Percentiles rank a stretch among this genome's conserved stretches.
These are phyloP conservation scores for Entrophospora sp. DNA, from an alignment of 192 early-diverging fungal genomes.

Conservation along the genomic window DNA sequence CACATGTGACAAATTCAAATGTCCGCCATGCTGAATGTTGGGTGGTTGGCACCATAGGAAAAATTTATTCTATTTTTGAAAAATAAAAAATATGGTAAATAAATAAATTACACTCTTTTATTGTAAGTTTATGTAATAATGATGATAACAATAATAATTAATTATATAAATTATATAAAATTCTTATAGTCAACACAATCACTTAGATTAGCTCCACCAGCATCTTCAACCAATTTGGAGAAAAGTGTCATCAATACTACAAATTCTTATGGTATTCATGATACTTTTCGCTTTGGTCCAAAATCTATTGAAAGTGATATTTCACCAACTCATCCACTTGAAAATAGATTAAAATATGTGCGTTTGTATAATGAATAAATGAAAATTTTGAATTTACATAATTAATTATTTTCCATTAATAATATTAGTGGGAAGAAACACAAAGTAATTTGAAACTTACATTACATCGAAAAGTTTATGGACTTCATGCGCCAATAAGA, in stretches of 20 bases:
- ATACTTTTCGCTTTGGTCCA: slow-evolving; percentile 71
- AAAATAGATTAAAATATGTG: slow-evolving; percentile 63
- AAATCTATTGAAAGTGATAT: slow-evolving; percentile 54
- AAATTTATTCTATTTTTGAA: too few relatives aligned
- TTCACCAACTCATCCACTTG: slow-evolving; percentile 67
- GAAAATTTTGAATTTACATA: neutral
- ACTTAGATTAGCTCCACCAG: neutral
- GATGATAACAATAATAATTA: too few relatives aligned
- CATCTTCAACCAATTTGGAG: neutral
- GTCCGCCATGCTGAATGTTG: too few relatives aligned
- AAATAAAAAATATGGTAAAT: too few relatives aligned
- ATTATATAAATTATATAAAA: too few relatives aligned
- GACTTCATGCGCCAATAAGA: slow-evolving; percentile 86
- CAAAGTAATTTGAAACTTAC: slow-evolving; percentile 72
- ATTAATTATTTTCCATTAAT: neutral
- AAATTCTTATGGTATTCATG: slow-evolving; percentile 68
- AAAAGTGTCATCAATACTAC: slow-evolving; percentile 30
- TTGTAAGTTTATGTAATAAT: too few relatives aligned
- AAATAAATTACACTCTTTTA: too few relatives aligned
- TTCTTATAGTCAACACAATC: neutral
- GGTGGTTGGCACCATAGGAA: too few relatives aligned
- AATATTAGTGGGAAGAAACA: slow-evolving; percentile 73
- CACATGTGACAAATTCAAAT: too few relatives aligned
- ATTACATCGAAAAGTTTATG: slow-evolving; percentile 73
- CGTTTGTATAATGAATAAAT: neutral